Evolutionary conservation across 495 filamentous ascomycete species (phyloP).

Genomic region (Immersiella caudata): DNA sequence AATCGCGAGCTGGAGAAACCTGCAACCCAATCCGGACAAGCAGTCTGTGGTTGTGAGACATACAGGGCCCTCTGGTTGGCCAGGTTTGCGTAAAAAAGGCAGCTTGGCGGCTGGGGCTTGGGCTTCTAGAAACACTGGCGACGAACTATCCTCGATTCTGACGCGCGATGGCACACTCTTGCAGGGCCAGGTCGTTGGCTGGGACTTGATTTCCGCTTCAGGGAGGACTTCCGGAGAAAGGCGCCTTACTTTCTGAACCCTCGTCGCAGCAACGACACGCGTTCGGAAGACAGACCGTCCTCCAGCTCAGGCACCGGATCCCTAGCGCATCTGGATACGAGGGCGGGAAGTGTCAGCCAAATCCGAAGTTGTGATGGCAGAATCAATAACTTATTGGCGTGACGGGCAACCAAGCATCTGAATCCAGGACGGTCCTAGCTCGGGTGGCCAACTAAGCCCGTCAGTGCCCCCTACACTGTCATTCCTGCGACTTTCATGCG

Average conservation of each 20-base stretch:
- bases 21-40: slow-evolving; percentile 22
- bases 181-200: slow-evolving; percentile 24
- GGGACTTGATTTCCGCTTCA: slow-evolving; percentile 28
- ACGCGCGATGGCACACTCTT: slow-evolving; percentile 21
- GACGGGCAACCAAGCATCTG: neutral
- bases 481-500: too few species aligned
- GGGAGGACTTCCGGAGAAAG: slow-evolving; percentile 24
- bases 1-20: slow-evolving; percentile 5
- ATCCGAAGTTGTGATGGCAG: neutral
- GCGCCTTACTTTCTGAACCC: slow-evolving; percentile 22
- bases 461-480: too few species aligned
- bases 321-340: slow-evolving; percentile 1
- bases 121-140: slow-evolving; percentile 23
- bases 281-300: slow-evolving; percentile 5
- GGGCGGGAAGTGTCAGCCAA: neutral
- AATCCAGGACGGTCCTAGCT: neutral
- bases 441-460: neutral
- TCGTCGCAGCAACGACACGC: neutral
- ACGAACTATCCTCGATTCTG: slow-evolving; percentile 20
- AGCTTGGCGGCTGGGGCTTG: slow-evolving; percentile 22
- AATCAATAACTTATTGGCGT: neutral
- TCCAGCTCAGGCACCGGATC: neutral
- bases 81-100: slow-evolving; percentile 20
- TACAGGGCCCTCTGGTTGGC: slow-evolving; percentile 5
- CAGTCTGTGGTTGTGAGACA: slow-evolving; percentile 16